Base-by-base conservation (phyloP, 352 stramenopile species). In the Aphanomyces astaci region DNA sequence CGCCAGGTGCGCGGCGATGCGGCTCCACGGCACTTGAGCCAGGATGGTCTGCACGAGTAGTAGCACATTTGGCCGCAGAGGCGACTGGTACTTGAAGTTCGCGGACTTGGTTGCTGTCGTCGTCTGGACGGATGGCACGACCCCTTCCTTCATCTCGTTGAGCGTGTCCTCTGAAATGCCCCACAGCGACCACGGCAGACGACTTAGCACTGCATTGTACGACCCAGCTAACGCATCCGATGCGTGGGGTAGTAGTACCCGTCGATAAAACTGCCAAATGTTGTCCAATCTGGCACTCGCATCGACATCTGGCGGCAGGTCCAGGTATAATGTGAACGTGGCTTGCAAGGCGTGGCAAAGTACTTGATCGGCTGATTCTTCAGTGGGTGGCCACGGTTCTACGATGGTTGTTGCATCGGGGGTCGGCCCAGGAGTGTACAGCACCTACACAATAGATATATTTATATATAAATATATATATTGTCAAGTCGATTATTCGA, bases 101-200 rank as follows among this genome's bases (percentile, higher is more conserved):
- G 40, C 46, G 30, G n/a, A n/a, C n/a, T n/a, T n/a, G n/a, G n/a
- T n/a, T n/a, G n/a, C n/a, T n/a, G n/a, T n/a, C n/a, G n/a, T n/a
- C n/a, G n/a, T n/a, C n/a, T n/a, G n/a, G n/a, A n/a, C n/a, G n/a
- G n/a, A n/a, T n/a, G n/a, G n/a, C n/a, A n/a, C n/a, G 43, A 68
- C 32, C 4, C 40, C 25, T 4, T 68, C 62, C 51, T 68, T 68
- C 62, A 95, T 95, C 64, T 92, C 78, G 51, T 91, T 86, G 1
- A 95, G 79, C 30, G 88, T 88, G 32, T 92, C 85, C 17, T 92
- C 74, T 4, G 81, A 90, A 31, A 95, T 64, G 36, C 81, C 86
- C 87, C 87, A 95, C 48, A 92, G 78, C 30, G 93, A 84, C 87
- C 87, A 95, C 25, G 77, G 78, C 39, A 95, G 67, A 3, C 87